These are phyloP conservation scores for Mortierella alpina DNA, from an alignment of 192 early-diverging fungal genomes.

Conservation along the genomic window DNA sequence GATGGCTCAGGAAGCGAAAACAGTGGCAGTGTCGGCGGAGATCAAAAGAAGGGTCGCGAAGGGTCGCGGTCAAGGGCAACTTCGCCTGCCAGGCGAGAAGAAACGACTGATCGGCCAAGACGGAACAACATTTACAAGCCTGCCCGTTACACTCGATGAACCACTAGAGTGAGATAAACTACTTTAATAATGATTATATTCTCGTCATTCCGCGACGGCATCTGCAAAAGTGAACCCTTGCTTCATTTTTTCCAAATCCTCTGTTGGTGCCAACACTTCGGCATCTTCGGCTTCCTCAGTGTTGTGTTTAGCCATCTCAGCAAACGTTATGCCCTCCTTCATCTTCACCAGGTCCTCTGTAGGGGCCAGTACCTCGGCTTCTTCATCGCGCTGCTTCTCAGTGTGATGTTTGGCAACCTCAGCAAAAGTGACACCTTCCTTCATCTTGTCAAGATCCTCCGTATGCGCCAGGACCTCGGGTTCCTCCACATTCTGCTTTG, in stretches of 20 bases:
- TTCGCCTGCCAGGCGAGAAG: conserved; percentile 26
- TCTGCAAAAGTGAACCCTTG: conserved; percentile 16
- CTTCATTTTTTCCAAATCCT: conserved; percentile 24
- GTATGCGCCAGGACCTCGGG: conserved; percentile 8
- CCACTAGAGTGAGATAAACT: neutral
- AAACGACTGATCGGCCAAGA: conserved; percentile 27
- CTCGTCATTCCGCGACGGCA: conserved; percentile 2
- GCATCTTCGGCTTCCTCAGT: neutral
- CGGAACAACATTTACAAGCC: conserved; percentile 46
- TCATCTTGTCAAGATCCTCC: conserved; percentile 17
- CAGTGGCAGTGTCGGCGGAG: neutral
- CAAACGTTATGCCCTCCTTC: conserved; percentile 39
- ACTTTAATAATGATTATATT: too few species aligned
- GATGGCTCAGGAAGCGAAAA: conserved; percentile 16
- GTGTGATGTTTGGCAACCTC: conserved; percentile 4
- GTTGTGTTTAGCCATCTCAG: conserved; percentile 1
- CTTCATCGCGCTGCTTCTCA: neutral
- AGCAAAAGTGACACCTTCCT: conserved; percentile 13
- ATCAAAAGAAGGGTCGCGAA: conserved; percentile 8
- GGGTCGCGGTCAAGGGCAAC: conserved; percentile 22
- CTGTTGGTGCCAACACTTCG: conserved; percentile 9
- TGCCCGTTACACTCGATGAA: conserved; percentile 40
- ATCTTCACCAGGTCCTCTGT: conserved; percentile 33
- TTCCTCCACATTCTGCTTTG: neutral
- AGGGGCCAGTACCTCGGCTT: conserved; percentile 14